These are phyloP conservation scores for Candida awuae DNA, from an alignment of 805 yeast species.

Conservation along the genomic window DNA sequence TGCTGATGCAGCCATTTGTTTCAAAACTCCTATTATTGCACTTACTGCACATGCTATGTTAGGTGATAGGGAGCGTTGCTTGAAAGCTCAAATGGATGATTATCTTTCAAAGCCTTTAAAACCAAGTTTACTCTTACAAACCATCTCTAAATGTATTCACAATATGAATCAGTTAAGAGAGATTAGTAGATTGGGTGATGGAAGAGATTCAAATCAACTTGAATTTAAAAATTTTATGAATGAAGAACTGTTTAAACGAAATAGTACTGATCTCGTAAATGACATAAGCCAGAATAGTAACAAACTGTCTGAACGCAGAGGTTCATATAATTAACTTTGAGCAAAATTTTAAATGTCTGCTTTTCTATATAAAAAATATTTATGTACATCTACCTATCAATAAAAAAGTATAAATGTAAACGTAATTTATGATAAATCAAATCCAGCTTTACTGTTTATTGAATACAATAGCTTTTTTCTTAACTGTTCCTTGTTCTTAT, in stretches of 20 bases:
- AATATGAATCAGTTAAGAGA: constrained; percentile 56
- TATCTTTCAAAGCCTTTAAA: constrained; percentile 82
- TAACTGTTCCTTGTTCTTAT: constrained; percentile 49
- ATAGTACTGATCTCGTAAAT: background rate
- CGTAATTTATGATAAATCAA: constrained; percentile 54
- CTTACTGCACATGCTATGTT: constrained; percentile 91
- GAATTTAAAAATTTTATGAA: constrained; percentile 9
- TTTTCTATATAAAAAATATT: no score
- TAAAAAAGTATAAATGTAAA: no score
- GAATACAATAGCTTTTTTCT: constrained; percentile 65
- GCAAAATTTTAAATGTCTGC: no score
- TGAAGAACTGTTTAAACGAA: constrained; percentile 7
- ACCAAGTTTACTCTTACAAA: constrained; percentile 74
- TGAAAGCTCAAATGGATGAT: constrained; percentile 89
- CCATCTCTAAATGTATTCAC: constrained; percentile 77
- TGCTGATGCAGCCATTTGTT: constrained; percentile 50
- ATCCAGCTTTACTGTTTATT: constrained; percentile 77
- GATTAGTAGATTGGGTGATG: constrained; percentile 11
- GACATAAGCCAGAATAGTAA: no score
- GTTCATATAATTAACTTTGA: no score
- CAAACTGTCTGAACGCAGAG: no score
- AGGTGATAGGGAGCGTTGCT: constrained; percentile 81
- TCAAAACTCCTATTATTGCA: constrained; percentile 82
- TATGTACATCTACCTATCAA: no score
- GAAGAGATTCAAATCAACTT: constrained; percentile 1